Evolutionary conservation across 2,329 filamentous ascomycete species (phyloP).

Genomic region (Talaromyces sp.): DNA sequence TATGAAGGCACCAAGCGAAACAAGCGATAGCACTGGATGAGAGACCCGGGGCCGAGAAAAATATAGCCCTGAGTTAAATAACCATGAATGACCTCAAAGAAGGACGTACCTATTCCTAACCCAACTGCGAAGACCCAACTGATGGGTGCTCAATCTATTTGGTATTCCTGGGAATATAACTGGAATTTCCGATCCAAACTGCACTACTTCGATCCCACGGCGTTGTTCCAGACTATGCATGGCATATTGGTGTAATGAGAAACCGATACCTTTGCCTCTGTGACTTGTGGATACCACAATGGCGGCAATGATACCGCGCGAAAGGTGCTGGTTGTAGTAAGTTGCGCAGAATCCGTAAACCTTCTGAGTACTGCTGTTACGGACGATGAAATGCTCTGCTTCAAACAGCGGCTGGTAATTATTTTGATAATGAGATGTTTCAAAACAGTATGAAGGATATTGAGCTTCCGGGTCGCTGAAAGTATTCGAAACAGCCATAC

Average conservation of each 20-base stretch:
- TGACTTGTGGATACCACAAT: constrained; percentile 16
- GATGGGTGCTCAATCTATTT: constrained; percentile 14
- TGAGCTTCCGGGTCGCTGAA: constrained; percentile 17
- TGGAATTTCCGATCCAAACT: constrained; percentile 15
- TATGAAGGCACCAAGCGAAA: not conserved
- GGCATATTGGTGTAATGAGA: constrained; percentile 16
- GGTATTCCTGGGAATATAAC: constrained; percentile 15
- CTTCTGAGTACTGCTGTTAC: constrained; percentile 16
- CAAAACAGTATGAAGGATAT: constrained; percentile 17
- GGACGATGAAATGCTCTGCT: constrained; percentile 11
- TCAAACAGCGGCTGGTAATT: constrained; percentile 12
- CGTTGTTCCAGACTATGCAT: constrained; percentile 6
- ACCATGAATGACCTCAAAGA: not conserved
- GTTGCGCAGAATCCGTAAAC: constrained; percentile 17
- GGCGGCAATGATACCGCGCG: constrained; percentile 11
- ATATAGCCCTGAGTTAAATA: not conserved
- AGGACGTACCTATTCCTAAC: constrained; percentile 14
- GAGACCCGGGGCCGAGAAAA: not conserved
- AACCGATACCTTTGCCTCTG: constrained; percentile 13
- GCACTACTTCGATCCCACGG: constrained; percentile 9
- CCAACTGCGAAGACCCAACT: constrained; percentile 14
- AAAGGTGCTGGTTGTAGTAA: constrained; percentile 11
- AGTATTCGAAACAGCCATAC: constrained; percentile 15
- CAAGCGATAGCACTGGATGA: not conserved
- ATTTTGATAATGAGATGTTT: constrained; percentile 7